These are phyloP conservation scores for Neocatenulostroma microsporum DNA, from an alignment of 2,329 filamentous ascomycete species.

Conservation along the genomic window DNA sequence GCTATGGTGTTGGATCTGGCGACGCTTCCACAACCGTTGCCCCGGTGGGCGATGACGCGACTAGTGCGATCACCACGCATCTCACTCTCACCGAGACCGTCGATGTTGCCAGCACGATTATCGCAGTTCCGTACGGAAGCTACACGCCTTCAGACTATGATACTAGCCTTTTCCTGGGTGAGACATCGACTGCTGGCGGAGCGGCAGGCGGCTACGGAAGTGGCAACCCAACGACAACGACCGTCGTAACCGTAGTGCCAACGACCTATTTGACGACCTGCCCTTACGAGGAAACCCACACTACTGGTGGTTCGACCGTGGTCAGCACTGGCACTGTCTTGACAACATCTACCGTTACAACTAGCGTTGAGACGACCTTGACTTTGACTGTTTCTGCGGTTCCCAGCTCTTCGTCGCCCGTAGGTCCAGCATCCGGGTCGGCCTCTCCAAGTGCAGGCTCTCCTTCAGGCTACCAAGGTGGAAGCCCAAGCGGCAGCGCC, in stretches of 20 bases:
- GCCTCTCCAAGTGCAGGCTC: no score
- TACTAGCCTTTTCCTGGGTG: no score
- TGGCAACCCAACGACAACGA: slow-evolving; percentile 1
- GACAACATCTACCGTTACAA: background rate
- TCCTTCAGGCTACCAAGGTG: no score
- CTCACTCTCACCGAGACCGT: slow-evolving; percentile 1
- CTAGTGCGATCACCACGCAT: background rate
- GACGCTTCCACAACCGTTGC: background rate
- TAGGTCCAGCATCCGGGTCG: no score
- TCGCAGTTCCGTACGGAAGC: slow-evolving; percentile 1
- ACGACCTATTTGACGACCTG: slow-evolving; percentile 17
- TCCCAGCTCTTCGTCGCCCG: background rate
- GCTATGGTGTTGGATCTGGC: no score
- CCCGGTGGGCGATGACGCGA: background rate
- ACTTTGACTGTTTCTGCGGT: slow-evolving; percentile 1
- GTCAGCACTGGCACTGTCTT: background rate
- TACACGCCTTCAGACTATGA: slow-evolving; percentile 6
- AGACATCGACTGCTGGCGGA: no score
- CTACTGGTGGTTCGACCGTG: slow-evolving; percentile 32
- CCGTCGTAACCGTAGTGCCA: slow-evolving; percentile 1
- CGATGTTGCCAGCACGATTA: background rate
- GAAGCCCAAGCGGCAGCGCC: no score
- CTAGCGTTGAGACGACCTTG: background rate
- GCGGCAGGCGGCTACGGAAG: background rate
- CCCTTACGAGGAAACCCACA: slow-evolving; percentile 21